A percentile compares a stretch with the other conserved stretches of the same genome.
phyloP scores from a whole-genome alignment of 2,329 filamentous ascomycete genomes.

The Nemania serpens region DNA sequence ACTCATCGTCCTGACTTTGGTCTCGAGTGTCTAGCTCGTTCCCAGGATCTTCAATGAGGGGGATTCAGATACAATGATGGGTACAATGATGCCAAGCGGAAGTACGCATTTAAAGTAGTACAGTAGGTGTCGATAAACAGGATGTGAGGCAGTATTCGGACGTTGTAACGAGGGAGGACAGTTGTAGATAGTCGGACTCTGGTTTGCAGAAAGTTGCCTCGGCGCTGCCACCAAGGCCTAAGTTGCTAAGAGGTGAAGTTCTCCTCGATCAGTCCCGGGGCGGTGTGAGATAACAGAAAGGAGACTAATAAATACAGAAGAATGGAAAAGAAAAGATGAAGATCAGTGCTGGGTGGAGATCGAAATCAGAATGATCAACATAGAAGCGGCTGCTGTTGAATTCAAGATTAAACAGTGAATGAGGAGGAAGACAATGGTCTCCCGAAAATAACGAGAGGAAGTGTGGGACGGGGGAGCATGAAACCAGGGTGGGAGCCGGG shows the following conservation, averaged over 20 bases:
- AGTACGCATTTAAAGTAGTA: not conserved
- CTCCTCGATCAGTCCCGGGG: not conserved
- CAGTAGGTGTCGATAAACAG: not conserved
- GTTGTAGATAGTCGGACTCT: not conserved
- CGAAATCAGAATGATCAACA: not conserved
- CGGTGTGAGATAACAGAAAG: not conserved
- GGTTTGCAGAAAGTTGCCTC: not conserved
- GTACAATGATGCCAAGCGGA: not conserved
- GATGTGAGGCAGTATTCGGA: not conserved
- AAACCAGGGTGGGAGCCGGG: not conserved
- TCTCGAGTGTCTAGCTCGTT: not conserved
- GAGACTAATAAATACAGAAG: not conserved
- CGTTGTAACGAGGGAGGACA: not conserved
- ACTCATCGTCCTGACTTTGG: conserved; percentile 15
- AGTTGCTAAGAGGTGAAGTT: not conserved
- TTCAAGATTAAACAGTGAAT: conserved; percentile 1
- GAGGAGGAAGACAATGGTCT: not conserved
- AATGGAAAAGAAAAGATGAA: not conserved
- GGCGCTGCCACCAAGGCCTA: not conserved
- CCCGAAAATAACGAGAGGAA: conserved; percentile 6
- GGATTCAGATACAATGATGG: not conserved
- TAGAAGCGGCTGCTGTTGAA: not conserved
- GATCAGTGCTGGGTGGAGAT: conserved; percentile 9
- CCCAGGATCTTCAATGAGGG: not conserved
- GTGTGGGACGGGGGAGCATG: not conserved